These are phyloP conservation scores for Penicillium nucicola DNA, from an alignment of 495 filamentous ascomycete genomes.

Conservation along the genomic window DNA sequence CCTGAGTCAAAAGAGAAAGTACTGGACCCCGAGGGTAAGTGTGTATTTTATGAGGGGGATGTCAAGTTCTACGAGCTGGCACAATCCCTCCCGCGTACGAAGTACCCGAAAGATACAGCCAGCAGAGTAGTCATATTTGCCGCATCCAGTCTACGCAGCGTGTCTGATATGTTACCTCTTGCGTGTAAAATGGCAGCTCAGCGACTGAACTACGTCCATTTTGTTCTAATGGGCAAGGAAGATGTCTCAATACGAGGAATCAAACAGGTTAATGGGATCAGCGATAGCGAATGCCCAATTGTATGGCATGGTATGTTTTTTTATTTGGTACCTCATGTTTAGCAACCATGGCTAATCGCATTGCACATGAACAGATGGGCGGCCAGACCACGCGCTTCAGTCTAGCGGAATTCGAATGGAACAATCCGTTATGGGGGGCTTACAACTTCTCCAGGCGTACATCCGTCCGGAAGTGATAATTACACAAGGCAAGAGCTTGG, in stretches of 20 bases:
- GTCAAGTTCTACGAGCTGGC: constrained; percentile 55
- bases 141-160: constrained; percentile 45
- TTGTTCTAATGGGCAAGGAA: constrained; percentile 53
- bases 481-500: constrained; percentile 39
- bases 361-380: constrained; percentile 35
- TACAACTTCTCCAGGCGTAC: constrained; percentile 44
- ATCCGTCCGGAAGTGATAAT: constrained; percentile 50
- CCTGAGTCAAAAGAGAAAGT: constrained; percentile 18
- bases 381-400: constrained; percentile 44
- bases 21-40: constrained; percentile 11
- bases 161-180: constrained; percentile 50
- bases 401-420: constrained; percentile 52
- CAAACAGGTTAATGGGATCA: constrained; percentile 46
- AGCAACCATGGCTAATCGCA: background rate
- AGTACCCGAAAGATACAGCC: constrained; percentile 20
- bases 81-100: constrained; percentile 41
- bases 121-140: constrained; percentile 49
- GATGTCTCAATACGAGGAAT: constrained; percentile 50
- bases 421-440: constrained; percentile 36
- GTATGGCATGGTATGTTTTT: constrained; percentile 49
- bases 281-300: constrained; percentile 44
- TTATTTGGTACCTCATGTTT: background rate
- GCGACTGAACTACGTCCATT: constrained; percentile 48
- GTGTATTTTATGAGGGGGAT: constrained; percentile 48
- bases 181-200: constrained; percentile 52